A percentile compares a stretch with the other conserved stretches of the same genome.
These are phyloP conservation scores for Trifolium fragiferum DNA, from an alignment of 306 rosid genomes.

Conservation along the genomic window DNA sequence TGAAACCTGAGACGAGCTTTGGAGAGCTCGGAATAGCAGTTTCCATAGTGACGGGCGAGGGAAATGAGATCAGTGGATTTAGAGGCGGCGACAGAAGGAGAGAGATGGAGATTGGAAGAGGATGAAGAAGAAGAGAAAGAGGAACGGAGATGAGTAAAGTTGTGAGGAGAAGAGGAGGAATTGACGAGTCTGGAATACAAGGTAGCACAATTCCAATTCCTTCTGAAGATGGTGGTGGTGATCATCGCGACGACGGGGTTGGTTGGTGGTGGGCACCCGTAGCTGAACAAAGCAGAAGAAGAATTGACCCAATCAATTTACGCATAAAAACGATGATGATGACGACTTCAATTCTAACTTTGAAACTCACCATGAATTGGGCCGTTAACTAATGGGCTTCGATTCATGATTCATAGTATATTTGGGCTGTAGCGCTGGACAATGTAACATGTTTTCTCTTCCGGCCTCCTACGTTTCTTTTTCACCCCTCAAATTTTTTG, in stretches of 20 bases:
- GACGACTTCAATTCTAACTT: no score
- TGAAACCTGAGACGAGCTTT: conserved; percentile 83
- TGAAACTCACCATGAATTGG: no score
- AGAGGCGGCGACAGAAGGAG: conserved; percentile 43
- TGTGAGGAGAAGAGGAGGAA: conserved; percentile 10
- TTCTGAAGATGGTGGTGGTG: conserved; percentile 16
- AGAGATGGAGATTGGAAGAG: conserved; percentile 31
- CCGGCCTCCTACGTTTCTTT: no score
- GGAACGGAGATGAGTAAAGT: conserved; percentile 1
- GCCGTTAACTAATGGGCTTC: no score
- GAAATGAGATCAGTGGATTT: conserved; percentile 40
- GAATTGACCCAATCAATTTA: neutral
- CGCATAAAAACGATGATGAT: no score
- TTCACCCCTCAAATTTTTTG: no score
- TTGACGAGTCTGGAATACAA: conserved; percentile 38
- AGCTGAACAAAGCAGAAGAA: neutral
- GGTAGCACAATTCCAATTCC: conserved; percentile 28
- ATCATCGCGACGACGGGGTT: neutral
- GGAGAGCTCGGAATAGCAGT: conserved; percentile 89
- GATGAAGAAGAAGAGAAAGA: conserved; percentile 22
- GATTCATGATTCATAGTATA: no score
- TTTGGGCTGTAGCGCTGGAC: no score
- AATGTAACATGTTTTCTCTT: no score
- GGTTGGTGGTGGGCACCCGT: neutral
- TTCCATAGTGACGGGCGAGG: conserved; percentile 66